Percentiles rank a stretch among this genome's conserved stretches.
Conservation (phyloP, 495 filamentous ascomycete genomes). For the Xylaria acuta region DNA sequence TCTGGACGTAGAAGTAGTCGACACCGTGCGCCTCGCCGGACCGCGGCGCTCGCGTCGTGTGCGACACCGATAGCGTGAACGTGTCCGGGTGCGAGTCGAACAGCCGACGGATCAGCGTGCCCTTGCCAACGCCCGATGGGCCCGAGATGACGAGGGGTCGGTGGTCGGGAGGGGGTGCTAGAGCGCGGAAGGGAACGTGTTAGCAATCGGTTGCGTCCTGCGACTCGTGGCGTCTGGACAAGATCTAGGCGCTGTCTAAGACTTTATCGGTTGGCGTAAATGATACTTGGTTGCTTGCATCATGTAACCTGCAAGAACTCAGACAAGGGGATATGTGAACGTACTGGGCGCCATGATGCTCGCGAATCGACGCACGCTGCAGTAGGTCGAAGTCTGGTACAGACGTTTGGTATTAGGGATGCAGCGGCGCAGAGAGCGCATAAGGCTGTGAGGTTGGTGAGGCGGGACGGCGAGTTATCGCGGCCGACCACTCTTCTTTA, state of each 20-base stretch:
- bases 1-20: slow-evolving; percentile 82
- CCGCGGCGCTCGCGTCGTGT: slow-evolving; percentile 83
- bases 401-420: not conserved
- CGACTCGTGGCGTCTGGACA: slow-evolving; percentile 2
- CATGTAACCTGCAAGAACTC: not conserved
- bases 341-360: slow-evolving; percentile 56
- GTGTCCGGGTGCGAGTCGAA: slow-evolving; percentile 66
- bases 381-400: slow-evolving; percentile 24
- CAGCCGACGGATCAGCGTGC: slow-evolving; percentile 79
- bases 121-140: slow-evolving; percentile 87
- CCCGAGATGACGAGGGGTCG: slow-evolving; percentile 86
- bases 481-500: slow-evolving; percentile 13
- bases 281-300: not conserved
- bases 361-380: slow-evolving; percentile 29
- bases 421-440: slow-evolving; percentile 19
- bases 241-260: not conserved
- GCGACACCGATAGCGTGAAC: slow-evolving; percentile 84
- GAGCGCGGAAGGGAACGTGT: slow-evolving; percentile 15
- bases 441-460: not conserved
- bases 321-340: slow-evolving; percentile 17
- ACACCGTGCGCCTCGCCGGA: slow-evolving; percentile 75
- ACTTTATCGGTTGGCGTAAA: not conserved
- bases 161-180: slow-evolving; percentile 47
- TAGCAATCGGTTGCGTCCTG: not conserved
- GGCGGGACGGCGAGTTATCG: slow-evolving; percentile 18